Base-by-base conservation (phyloP, 2,329 filamentous ascomycete genomes). In the Pestalotiopsis sp. region DNA sequence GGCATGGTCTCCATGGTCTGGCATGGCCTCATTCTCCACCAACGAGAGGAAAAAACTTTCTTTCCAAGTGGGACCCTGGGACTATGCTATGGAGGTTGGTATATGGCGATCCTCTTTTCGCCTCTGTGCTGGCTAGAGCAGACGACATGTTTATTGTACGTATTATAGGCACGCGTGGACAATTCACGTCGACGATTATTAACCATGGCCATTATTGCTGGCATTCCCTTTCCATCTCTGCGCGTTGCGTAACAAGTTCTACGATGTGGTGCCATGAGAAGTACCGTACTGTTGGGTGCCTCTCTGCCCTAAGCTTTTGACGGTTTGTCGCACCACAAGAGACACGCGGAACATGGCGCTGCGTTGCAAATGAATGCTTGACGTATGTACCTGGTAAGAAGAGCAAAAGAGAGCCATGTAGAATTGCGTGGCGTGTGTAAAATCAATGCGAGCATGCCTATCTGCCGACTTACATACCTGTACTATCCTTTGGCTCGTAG, bases 241-340 rank as follows among this genome's bases (percentile, higher is more conserved):
- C 23, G 12, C 23, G 55, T 59, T 25, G 55, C 55, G 55, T 59
- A 17, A 52, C 45, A 25, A 59, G n/a, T 36, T 36, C 31, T 36
- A 36, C 31, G 2, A 36, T 36, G 31, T 9, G 7, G 31, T 36
- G 31, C 31, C 31, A 36, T 9, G 31, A 36, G n/a, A 52, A 52
- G n/a, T 52, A 23, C 45, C 45, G 45, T 52, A 52, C 45, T 52
- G 45, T 23, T 23, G 45, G 31, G 17, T 52, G 45, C 45, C 41
- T 52, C 17, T 20, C 20, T 52, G n/a, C 45, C 45, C 45, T 52
- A 52, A 52, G 7, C 7, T 52, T 38, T 38, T 3, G 63, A 45
- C 49, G 49, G 63, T 45, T 27, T 55, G 63, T 65, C 27, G 63
- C 63, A 65, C 63, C 63, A 65, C 23, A 57, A 65, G 27, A 57